Conservation (phyloP, 768 basidiomycete genomes). For the Phallus indusiatus region DNA sequence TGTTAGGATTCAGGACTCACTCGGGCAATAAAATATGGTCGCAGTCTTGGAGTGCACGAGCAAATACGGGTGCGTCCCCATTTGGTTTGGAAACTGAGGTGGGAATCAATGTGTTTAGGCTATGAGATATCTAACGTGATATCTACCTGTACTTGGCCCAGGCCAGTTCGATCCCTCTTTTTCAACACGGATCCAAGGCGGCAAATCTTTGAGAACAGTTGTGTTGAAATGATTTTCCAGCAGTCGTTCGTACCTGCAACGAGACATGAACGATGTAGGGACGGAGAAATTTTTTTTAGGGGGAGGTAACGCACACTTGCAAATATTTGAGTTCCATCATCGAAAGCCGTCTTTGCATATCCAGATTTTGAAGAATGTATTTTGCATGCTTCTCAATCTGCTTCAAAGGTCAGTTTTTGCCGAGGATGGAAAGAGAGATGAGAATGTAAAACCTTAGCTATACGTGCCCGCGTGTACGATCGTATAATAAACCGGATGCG, state of each 20-base stretch:
- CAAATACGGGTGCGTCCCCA: conserved; percentile 67
- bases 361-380: conserved; percentile 60
- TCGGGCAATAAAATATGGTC: conserved; percentile 27
- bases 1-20: conserved; percentile 19
- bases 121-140: not conserved
- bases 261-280: not conserved
- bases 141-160: conserved; percentile 46
- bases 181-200: conserved; percentile 63
- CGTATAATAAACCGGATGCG: conserved; percentile 87
- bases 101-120: not conserved
- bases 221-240: conserved; percentile 68
- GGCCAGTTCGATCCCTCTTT: conserved; percentile 52
- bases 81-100: conserved; percentile 68
- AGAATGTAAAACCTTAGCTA: conserved; percentile 59
- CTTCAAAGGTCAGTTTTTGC: not conserved
- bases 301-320: conserved; percentile 39
- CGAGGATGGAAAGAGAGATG: not conserved
- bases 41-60: conserved; percentile 66
- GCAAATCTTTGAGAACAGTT: conserved; percentile 78
- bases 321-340: conserved; percentile 78
- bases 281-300: not conserved
- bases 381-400: conserved; percentile 88
- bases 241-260: conserved; percentile 58
- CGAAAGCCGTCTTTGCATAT: conserved; percentile 70
- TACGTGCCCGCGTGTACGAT: conserved; percentile 77